These are phyloP conservation scores for Hirschioporus abietinus DNA, from an alignment of 768 basidiomycete species.

Conservation along the genomic window DNA sequence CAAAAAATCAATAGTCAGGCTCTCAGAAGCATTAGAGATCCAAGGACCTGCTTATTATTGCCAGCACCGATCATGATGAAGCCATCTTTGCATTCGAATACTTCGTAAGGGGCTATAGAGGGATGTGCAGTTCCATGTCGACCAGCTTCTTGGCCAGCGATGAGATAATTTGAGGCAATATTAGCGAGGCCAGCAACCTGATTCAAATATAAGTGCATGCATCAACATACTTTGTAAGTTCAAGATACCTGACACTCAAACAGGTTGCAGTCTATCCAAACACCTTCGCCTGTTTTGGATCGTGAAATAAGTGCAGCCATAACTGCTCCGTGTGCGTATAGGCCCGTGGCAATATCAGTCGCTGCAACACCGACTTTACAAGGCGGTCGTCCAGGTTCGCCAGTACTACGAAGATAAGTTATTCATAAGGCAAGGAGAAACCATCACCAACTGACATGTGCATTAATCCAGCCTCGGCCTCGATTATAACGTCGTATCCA, in stretches of 20 bases:
- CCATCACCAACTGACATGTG: constrained; percentile 59
- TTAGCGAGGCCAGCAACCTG: constrained; percentile 89
- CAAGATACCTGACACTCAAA: constrained; percentile 78
- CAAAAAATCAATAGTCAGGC: neutral
- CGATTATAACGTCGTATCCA: constrained; percentile 84
- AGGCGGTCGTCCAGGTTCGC: constrained; percentile 80
- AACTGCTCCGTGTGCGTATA: constrained; percentile 90
- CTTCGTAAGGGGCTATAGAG: constrained; percentile 91
- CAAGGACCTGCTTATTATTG: constrained; percentile 73
- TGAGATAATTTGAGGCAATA: constrained; percentile 90
- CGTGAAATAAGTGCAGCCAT: constrained; percentile 85
- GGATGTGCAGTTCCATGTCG: constrained; percentile 93
- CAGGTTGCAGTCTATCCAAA: constrained; percentile 89
- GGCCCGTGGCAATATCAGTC: constrained; percentile 82
- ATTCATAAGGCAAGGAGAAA: constrained; percentile 12
- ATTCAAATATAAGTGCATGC: neutral
- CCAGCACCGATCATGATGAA: constrained; percentile 93
- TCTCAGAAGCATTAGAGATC: neutral
- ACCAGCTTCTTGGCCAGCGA: constrained; percentile 74
- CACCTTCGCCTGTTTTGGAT: constrained; percentile 78
- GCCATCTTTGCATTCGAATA: constrained; percentile 81
- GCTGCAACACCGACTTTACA: constrained; percentile 95
- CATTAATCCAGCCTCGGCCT: constrained; percentile 92
- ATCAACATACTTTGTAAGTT: neutral
- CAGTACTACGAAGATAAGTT: constrained; percentile 51